Evolutionary conservation across 768 basidiomycete genomes (phyloP).

Genomic region (Suillus spraguei): DNA sequence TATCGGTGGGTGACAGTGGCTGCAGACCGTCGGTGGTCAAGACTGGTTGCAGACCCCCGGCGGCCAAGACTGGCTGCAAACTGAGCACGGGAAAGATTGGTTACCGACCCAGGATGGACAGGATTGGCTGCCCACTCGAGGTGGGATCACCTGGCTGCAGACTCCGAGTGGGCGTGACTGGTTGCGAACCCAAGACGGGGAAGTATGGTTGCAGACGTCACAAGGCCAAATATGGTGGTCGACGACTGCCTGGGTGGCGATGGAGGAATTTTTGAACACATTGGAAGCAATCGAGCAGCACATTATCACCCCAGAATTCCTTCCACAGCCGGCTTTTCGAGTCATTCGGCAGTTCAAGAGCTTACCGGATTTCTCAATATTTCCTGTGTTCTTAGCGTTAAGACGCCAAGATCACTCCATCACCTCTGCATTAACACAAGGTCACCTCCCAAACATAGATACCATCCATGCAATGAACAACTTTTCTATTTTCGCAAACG

Average conservation of each 20-base stretch:
- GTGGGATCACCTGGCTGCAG: background rate
- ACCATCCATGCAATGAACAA: background rate
- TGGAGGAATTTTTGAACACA: conserved; percentile 4
- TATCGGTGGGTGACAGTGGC: background rate
- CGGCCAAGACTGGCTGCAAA: background rate
- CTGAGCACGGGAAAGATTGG: background rate
- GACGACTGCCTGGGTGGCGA: background rate
- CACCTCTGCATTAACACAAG: background rate
- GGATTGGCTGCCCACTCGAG: background rate
- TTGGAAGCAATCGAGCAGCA: background rate
- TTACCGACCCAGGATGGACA: background rate
- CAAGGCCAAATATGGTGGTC: background rate
- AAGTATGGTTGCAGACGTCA: background rate
- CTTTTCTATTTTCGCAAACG: background rate
- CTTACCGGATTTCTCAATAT: background rate
- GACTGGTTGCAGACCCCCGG: background rate
- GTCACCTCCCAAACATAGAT: background rate
- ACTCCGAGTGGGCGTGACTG: background rate
- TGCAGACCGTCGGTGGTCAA: background rate
- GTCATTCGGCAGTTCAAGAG: background rate
- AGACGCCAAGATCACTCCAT: background rate
- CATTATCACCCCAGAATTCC: background rate
- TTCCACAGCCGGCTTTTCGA: background rate
- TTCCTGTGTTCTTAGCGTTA: background rate
- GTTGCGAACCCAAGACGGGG: background rate